A percentile compares a stretch with the other conserved stretches of the same genome.
Evolutionary conservation across 257 asterid species (phyloP).

Genomic region (Henckelia pumila): DNA sequence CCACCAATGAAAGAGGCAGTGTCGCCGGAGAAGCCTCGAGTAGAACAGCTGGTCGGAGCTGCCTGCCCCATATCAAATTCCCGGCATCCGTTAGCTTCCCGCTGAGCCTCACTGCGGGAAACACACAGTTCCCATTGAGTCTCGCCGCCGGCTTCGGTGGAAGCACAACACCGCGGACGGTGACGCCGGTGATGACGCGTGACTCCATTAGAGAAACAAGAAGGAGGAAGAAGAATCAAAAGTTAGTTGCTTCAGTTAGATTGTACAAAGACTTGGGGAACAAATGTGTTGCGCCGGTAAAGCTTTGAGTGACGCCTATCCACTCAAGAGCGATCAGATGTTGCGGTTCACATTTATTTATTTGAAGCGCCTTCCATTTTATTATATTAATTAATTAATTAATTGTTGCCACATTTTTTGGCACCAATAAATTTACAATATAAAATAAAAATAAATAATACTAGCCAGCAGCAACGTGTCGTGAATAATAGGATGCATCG

Average conservation of each 20-base stretch:
- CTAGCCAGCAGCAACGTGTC: too few relatives aligned
- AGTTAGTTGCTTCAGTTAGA: not conserved
- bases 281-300: too few relatives aligned
- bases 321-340: conserved; percentile 28
- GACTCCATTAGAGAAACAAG: conserved; percentile 66
- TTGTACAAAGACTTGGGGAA: conserved; percentile 16
- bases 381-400: too few relatives aligned
- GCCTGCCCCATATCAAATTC: conserved; percentile 68
- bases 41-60: conserved; percentile 68
- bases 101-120: conserved; percentile 38
- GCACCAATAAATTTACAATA: too few relatives aligned
- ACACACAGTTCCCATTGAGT: conserved; percentile 27
- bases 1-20: conserved; percentile 22
- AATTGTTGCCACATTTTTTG: too few relatives aligned
- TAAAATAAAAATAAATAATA: too few relatives aligned
- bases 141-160: conserved; percentile 49
- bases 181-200: conserved; percentile 79
- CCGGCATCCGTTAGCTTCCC: conserved; percentile 52
- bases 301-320: conserved; percentile 47
- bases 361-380: conserved; percentile 24
- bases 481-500: too few relatives aligned
- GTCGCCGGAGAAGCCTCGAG: conserved; percentile 52
- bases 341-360: conserved; percentile 40
- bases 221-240: conserved; percentile 14
- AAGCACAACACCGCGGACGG: conserved; percentile 54